Base-by-base conservation (phyloP, 2,329 filamentous ascomycete species). In the Tolypocladium tundrense region DNA sequence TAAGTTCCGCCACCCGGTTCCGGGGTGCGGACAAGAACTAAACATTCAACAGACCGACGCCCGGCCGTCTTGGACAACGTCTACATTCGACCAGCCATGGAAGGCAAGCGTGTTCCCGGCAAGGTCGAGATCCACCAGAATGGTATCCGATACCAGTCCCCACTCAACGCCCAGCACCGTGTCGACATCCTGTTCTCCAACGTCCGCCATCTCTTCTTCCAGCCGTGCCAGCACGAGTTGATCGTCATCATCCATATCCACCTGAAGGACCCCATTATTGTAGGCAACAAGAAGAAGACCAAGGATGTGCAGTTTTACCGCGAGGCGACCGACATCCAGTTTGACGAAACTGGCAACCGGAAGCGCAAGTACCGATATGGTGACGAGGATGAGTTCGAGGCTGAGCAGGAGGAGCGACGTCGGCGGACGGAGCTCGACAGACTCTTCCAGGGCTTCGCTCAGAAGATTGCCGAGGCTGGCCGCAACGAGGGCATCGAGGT, bases 241-340 rank as follows among this genome's bases (percentile, higher is more conserved):
- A 96, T 99, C 64, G 95, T 99, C 64, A 90, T 99, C 66, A 97
- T 99, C 65, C 94, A 99, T 72, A 89, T 99, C 58, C 94, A 99
- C 72, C 83, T 99, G 54, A 97, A 96, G 76, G 96, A 97, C 61
- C 94, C 94, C 3, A 97, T 99, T 70, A 91, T 99, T 73, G 89
- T 99, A 62, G 94, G 94, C 60, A 97, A 96, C 81, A 85, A 87
- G 76, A 95, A 96, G 78, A 99, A 99, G 84, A 96, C 94, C 13
- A 97, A 94, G 77, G 95, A 99, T 71, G 89, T 99, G 1, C 95
- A 99, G 67, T 99, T 99, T 75, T 97, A 97, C 69, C 86, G 94
- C 57, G 94, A 99, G 76, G 94, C 94, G 4, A 97, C 94, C 0
- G 94, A 99, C 65, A 97, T 99, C 72, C 91, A 96, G 68, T 97